phyloP scores from a whole-genome alignment of 495 filamentous ascomycete genomes.

The Hypomontagnella submonticulosa region DNA sequence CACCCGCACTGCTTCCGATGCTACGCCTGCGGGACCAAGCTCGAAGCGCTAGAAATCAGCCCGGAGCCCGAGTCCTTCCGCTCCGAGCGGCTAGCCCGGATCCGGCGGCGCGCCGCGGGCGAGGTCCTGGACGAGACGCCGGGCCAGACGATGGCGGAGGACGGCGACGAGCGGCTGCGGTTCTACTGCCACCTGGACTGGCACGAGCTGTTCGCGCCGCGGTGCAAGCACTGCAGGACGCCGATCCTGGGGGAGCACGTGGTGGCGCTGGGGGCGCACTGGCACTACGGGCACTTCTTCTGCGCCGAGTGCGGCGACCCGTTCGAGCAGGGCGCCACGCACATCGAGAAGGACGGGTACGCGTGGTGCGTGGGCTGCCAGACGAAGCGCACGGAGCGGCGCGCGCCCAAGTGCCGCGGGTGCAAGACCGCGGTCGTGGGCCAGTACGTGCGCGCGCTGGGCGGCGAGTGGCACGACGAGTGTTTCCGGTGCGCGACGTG shows the following conservation, averaged over 20 bases:
- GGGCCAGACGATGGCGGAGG: constrained; percentile 70
- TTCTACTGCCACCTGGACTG: constrained; percentile 99
- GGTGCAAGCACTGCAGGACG: constrained; percentile 96
- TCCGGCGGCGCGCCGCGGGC: constrained; percentile 67
- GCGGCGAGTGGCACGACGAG: constrained; percentile 90
- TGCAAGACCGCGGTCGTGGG: constrained; percentile 88
- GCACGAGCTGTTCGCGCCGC: constrained; percentile 91
- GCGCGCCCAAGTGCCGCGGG: constrained; percentile 82
- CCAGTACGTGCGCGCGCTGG: constrained; percentile 85
- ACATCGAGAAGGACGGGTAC: constrained; percentile 99
- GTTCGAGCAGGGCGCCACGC: constrained; percentile 82
- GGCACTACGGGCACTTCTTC: constrained; percentile 99
- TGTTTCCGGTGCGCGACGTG: constrained; percentile 84
- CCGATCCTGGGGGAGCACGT: constrained; percentile 98
- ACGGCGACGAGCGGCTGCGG: constrained; percentile 73
- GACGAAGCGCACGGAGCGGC: constrained; percentile 79
- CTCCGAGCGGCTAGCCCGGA: constrained; percentile 74
- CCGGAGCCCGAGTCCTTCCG: constrained; percentile 83
- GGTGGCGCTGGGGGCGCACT: constrained; percentile 90
- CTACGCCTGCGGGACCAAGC: constrained; percentile 83
- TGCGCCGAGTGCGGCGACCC: constrained; percentile 99
- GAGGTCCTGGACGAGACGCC: constrained; percentile 67
- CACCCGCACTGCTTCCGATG: constrained; percentile 95
- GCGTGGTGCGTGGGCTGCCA: constrained; percentile 97
- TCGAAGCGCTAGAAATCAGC: constrained; percentile 96